These are phyloP conservation scores for Stereocaulon alpinum DNA, from an alignment of 495 filamentous ascomycete genomes.

Conservation along the genomic window DNA sequence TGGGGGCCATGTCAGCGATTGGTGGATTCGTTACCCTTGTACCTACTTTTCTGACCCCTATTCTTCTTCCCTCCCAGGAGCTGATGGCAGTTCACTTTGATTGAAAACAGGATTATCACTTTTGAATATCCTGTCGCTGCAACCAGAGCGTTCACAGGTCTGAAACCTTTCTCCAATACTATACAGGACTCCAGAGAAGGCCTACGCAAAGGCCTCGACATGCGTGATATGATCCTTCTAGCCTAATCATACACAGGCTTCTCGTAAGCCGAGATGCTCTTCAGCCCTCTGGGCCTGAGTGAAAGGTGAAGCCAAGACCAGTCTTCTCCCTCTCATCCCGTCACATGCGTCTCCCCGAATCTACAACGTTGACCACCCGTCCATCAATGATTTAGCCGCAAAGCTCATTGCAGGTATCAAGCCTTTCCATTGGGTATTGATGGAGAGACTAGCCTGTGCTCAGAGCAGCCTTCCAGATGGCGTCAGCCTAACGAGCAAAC, in stretches of 20 bases:
- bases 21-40: constrained; percentile 28
- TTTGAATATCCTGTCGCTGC: constrained; percentile 44
- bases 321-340: constrained; percentile 31
- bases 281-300: constrained; percentile 38
- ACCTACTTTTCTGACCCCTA: not conserved
- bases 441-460: constrained; percentile 4
- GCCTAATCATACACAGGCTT: constrained; percentile 20
- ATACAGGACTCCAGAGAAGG: constrained; percentile 49
- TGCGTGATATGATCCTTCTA: not conserved
- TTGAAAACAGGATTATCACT: constrained; percentile 50
- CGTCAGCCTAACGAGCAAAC: constrained; percentile 34
- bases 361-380: constrained; percentile 36
- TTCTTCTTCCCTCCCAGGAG: not conserved
- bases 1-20: constrained; percentile 37
- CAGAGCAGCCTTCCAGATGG: constrained; percentile 14
- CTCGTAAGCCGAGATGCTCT: constrained; percentile 34
- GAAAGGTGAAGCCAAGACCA: constrained; percentile 42
- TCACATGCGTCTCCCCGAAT: constrained; percentile 34
- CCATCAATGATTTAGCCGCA: constrained; percentile 33
- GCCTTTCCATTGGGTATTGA: constrained; percentile 21
- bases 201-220: not conserved
- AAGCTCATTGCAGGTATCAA: constrained; percentile 31
- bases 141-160: constrained; percentile 39
- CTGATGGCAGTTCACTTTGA: constrained; percentile 16
- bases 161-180: constrained; percentile 46